These are phyloP conservation scores for Spathaspora hagerdaliae DNA, from an alignment of 805 yeast species.

Conservation along the genomic window DNA sequence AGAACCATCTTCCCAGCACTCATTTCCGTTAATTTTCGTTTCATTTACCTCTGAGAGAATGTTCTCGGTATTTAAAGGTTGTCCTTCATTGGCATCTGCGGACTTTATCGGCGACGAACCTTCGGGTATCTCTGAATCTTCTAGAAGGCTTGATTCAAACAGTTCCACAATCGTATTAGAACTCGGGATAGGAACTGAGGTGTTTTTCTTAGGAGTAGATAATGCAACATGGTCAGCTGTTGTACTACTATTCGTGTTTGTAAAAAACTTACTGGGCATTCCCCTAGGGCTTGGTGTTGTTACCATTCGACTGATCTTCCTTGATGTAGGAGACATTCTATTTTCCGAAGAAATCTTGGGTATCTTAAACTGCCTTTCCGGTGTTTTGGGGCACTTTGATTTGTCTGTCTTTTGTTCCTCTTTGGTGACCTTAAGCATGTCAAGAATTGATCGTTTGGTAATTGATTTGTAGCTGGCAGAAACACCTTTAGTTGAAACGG, in stretches of 20 bases:
- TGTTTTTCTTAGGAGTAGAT: conserved; percentile 3
- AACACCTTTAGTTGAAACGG: background rate
- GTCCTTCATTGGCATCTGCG: background rate
- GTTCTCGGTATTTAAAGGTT: conserved; percentile 4
- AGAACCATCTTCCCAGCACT: background rate
- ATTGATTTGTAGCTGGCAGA: background rate
- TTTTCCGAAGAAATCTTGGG: conserved; percentile 1
- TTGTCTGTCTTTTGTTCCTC: background rate
- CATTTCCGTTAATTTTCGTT: conserved; percentile 1
- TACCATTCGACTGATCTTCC: conserved; percentile 6
- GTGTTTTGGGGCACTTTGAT: conserved; percentile 3
- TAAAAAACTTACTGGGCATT: conserved; percentile 7
- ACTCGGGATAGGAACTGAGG: background rate
- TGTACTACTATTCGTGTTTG: background rate
- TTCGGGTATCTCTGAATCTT: conserved; percentile 33
- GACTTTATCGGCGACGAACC: conserved; percentile 19
- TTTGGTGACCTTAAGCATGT: background rate
- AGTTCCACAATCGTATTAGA: background rate
- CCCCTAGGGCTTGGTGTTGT: conserved; percentile 1
- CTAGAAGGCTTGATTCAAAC: conserved; percentile 9
- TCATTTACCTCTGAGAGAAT: conserved; percentile 13
- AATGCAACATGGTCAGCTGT: conserved; percentile 4
- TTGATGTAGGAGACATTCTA: conserved; percentile 13
- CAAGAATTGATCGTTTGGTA: background rate
- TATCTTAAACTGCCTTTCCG: background rate